phyloP scores from a whole-genome alignment of 441 rosid species.

The Populus hybrid region DNA sequence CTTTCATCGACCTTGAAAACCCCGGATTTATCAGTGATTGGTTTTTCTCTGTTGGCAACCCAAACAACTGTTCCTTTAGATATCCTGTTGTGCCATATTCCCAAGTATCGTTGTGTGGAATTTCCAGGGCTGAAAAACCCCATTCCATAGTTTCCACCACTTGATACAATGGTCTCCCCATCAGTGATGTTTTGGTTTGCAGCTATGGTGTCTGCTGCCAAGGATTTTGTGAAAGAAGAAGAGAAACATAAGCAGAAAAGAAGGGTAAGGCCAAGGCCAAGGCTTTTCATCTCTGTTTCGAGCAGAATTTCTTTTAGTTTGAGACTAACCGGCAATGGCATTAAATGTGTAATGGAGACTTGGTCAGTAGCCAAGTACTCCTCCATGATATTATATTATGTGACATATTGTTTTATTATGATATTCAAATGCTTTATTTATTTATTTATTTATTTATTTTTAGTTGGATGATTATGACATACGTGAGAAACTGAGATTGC shows the following conservation, averaged over 20 bases:
- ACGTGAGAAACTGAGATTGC: not conserved
- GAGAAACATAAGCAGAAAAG: not conserved
- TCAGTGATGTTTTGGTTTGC: not conserved
- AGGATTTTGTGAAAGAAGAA: not conserved
- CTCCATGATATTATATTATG: not conserved
- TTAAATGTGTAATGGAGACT: not conserved
- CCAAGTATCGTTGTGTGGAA: not conserved
- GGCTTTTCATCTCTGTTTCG: not conserved
- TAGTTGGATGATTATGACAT: not conserved
- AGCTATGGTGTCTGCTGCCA: constrained; percentile 5
- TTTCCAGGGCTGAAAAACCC: too few species aligned
- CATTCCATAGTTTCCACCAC: not conserved
- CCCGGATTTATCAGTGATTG: not conserved
- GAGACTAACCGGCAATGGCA: not conserved
- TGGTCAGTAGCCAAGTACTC: not conserved
- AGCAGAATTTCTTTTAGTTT: not conserved
- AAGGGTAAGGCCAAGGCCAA: not conserved
- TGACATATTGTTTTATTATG: not conserved
- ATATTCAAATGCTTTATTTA: too few species aligned
- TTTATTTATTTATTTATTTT: too few species aligned
- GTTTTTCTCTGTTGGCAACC: constrained; percentile 14
- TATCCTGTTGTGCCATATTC: constrained; percentile 10
- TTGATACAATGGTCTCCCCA: constrained; percentile 4
- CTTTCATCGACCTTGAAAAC: not conserved
- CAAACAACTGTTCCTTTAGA: constrained; percentile 1